phyloP scores from a whole-genome alignment of 2,329 filamentous ascomycete species.

The Xylariales sp. region DNA sequence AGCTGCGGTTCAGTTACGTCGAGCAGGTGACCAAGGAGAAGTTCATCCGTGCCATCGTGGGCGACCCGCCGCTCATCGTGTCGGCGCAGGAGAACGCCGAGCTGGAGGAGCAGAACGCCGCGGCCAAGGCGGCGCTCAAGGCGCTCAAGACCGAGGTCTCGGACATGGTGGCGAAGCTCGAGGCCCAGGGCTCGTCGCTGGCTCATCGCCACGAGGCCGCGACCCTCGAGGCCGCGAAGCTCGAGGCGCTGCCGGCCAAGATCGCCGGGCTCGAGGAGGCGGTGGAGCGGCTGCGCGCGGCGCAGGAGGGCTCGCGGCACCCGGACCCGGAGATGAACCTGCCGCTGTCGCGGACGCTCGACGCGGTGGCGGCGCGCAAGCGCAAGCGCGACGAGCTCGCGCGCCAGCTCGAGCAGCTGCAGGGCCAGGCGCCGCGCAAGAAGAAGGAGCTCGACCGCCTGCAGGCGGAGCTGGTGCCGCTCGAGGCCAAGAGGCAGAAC shows the following conservation, averaged over 20 bases:
- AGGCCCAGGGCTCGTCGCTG: conserved; percentile 57
- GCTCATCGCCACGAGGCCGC: conserved; percentile 48
- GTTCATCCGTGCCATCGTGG: conserved; percentile 88
- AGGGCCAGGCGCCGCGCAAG: conserved; percentile 60
- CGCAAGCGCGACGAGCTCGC: conserved; percentile 52
- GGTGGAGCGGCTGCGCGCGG: conserved; percentile 39
- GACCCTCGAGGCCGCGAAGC: conserved; percentile 39
- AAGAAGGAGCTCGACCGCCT: conserved; percentile 63
- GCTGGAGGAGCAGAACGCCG: conserved; percentile 64
- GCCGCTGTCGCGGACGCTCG: conserved; percentile 52
- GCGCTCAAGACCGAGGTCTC: conserved; percentile 75
- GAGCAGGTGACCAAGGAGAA: conserved; percentile 99
- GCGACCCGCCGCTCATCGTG: conserved; percentile 82
- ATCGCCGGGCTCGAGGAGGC: conserved; percentile 43
- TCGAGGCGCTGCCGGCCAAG: conserved; percentile 48
- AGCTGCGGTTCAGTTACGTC: conserved; percentile 94
- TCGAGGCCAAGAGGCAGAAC: conserved; percentile 64
- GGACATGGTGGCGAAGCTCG: conserved; percentile 67
- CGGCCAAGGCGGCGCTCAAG: conserved; percentile 72
- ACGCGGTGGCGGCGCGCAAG: conserved; percentile 47
- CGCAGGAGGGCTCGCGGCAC: conserved; percentile 32
- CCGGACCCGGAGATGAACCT: conserved; percentile 45
- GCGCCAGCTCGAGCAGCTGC: conserved; percentile 58
- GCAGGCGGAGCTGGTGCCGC: conserved; percentile 60
- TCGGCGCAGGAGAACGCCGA: conserved; percentile 76